phyloP scores from a whole-genome alignment of 352 stramenopile genomes.

The Globisporangium okanoganense region DNA sequence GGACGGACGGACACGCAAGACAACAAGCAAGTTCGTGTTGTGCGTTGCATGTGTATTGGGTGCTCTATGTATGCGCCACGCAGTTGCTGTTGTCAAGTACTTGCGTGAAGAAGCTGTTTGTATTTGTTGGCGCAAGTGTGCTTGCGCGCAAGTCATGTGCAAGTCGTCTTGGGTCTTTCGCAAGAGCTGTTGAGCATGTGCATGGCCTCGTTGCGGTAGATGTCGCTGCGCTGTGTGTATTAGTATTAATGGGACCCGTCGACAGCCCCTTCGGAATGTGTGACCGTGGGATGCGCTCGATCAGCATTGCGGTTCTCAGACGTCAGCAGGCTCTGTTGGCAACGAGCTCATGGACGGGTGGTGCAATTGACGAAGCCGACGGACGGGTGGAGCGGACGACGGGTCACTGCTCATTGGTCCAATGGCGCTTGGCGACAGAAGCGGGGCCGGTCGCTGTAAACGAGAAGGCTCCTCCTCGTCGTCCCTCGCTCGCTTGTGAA shows the following conservation, averaged over 20 bases:
- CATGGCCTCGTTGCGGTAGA: neutral
- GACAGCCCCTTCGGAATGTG: neutral
- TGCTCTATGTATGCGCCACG: too few species aligned
- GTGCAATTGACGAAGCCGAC: neutral
- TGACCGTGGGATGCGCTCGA: neutral
- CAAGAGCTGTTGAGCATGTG: neutral
- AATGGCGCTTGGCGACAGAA: neutral
- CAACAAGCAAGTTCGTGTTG: too few species aligned
- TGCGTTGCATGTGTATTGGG: too few species aligned
- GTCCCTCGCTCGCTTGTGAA: neutral
- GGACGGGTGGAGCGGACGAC: neutral
- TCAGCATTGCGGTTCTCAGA: conserved; percentile 1
- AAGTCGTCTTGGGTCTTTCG: too few species aligned
- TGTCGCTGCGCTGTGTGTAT: neutral
- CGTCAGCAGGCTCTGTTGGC: neutral
- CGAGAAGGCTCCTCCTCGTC: conserved; percentile 1
- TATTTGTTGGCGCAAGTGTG: too few species aligned
- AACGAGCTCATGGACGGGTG: neutral
- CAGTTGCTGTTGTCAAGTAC: too few species aligned
- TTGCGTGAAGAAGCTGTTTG: too few species aligned
- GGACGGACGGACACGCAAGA: too few species aligned
- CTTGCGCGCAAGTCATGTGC: neutral
- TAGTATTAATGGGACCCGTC: conserved; percentile 1
- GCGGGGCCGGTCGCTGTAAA: conserved; percentile 1
- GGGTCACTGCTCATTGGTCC: conserved; percentile 1